Evolutionary conservation across 1,284 basidiomycete genomes (phyloP), one percentile per base, ranked within the genome.

Genomic region (Thelephora terrestris): DNA sequence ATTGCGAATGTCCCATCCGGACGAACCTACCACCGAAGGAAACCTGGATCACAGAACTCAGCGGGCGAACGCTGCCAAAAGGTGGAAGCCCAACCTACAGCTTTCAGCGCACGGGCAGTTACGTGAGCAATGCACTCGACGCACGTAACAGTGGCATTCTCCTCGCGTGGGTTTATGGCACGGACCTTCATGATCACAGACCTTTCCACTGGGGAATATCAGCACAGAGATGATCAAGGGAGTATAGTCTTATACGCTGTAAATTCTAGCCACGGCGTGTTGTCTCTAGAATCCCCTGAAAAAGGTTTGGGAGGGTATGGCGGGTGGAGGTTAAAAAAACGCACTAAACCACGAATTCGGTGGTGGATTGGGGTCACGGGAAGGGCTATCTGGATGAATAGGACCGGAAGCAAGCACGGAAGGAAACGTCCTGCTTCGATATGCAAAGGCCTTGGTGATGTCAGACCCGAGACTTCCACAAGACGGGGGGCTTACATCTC

Each of bases 401-500:
- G 29, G 12, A 12, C 29, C 29, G 3, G 29, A 32, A 32, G 46
- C 29, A 16, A 23, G 21, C 6, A 50, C 35, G 39, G 34, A 36
- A 7, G 56, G 45, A 44, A 50, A 49, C 10, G 65, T 6, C n/a
- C 52, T 27, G 14, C 49, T 53, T 21, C 54, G 57, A 36, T 66
- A 55, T 42, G 58, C 46, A 43, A 57, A 54, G 7, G 64, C 58
- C 67, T 69, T 18, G n/a, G 12, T n/a, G 48, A 14, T 17, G 40
- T 43, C 21, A 27, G 42, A 24, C n/a, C n/a, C 7, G 20, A 32
- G 6, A 34, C 37, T 56, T 45, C 17, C 25, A 23, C 36, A 46
- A 38, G 17, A n/a, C 39, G 52, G 55, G 29, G 23, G 27, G 45
- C 49, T 46, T 43, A 71, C 73, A 57, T 72, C 64, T 46, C 55